Base-by-base conservation (phyloP, 2,329 filamentous ascomycete species). In the Parafenestella ontariensis region DNA sequence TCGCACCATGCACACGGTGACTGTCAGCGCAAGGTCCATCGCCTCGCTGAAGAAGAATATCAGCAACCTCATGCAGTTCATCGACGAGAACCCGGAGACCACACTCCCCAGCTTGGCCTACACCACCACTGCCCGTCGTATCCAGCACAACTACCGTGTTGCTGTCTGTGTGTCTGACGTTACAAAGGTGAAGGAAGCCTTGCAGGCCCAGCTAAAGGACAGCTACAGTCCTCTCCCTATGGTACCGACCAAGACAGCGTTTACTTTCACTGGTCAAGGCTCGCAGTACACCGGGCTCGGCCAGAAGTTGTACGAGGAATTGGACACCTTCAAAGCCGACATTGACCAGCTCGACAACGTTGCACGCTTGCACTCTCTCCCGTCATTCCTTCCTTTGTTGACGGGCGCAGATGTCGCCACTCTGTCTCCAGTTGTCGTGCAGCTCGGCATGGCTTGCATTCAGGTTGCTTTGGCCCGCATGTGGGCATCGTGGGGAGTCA, bases 401-500 rank as follows among this genome's bases (percentile, higher is more conserved):
- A 76, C 80, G 47, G 80, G 80, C 34, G 78, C 77, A 33, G 80
- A 82, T 62, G 78, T 82, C 10, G 67, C 75, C 46, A 81, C 79
- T 13, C 67, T 82, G 17, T 82, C 80, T n/a, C 80, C 80, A 0
- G 77, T 82, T 42, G 80, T 82, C 57, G 78, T 82, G 1, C 81
- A 83, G 69, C 78, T 83, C 26, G 81, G 79, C 40, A 82, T 82
- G 79, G 77, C 80, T 29, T 82, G 79, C 59, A 82, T 83, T 43
- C 80, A 83, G 62, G 79, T 83, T 52, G 80, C 81, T 28, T 77
- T 83, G 49, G 78, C 81, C 28, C 78, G 79, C 65, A 82, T 82
- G 80, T 83, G 81, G 81, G 74, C 75, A 40, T 76, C 79, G n/a
- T 82, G 79, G 79, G 81, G 80, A 45, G 70, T 87, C 71, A 77